A percentile compares a stretch with the other conserved stretches of the same genome.
These are phyloP conservation scores for Phytophthora lateralis DNA, from an alignment of 352 stramenopile genomes.

Conservation along the genomic window DNA sequence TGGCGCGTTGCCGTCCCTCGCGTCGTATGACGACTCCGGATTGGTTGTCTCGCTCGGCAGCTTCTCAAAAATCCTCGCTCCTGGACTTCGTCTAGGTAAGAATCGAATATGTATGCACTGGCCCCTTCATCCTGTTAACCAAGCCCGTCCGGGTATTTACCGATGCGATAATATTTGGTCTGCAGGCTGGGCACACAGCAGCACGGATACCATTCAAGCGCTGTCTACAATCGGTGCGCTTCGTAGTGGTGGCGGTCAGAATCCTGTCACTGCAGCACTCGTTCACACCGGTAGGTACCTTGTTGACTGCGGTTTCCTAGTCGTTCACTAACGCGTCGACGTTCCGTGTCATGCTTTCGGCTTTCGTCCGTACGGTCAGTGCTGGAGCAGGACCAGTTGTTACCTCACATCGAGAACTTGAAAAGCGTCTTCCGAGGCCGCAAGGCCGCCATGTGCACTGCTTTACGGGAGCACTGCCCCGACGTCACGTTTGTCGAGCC, in stretches of 20 bases:
- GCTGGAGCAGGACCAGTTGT: slow-evolving; percentile 56
- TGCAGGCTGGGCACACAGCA: slow-evolving; percentile 71
- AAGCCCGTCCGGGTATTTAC: neutral
- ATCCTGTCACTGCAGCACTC: slow-evolving; percentile 87
- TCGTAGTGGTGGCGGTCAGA: slow-evolving; percentile 90
- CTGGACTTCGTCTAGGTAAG: slow-evolving; percentile 89
- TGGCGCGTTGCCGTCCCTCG: slow-evolving; percentile 54
- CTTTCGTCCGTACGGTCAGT: slow-evolving; percentile 43
- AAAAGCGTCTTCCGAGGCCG: slow-evolving; percentile 46
- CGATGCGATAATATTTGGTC: neutral
- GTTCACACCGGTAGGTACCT: slow-evolving; percentile 66
- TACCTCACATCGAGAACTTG: slow-evolving; percentile 56
- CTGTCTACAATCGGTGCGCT: slow-evolving; percentile 81
- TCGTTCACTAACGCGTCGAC: slow-evolving; percentile 8
- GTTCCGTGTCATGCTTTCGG: slow-evolving; percentile 17
- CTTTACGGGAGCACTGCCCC: slow-evolving; percentile 47
- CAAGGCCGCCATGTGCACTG: slow-evolving; percentile 55
- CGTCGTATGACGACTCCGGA: slow-evolving; percentile 68
- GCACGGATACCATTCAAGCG: slow-evolving; percentile 54
- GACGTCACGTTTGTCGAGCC: slow-evolving; percentile 62
- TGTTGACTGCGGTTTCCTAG: slow-evolving; percentile 20
- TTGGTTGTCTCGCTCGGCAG: slow-evolving; percentile 87
- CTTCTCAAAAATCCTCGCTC: slow-evolving; percentile 96
- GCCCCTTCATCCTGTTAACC: neutral
- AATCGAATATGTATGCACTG: neutral